A percentile compares a stretch with the other conserved stretches of the same genome.
Evolutionary conservation across 2,329 filamentous ascomycete species (phyloP).

Genomic region (Microcyclosporella mali): DNA sequence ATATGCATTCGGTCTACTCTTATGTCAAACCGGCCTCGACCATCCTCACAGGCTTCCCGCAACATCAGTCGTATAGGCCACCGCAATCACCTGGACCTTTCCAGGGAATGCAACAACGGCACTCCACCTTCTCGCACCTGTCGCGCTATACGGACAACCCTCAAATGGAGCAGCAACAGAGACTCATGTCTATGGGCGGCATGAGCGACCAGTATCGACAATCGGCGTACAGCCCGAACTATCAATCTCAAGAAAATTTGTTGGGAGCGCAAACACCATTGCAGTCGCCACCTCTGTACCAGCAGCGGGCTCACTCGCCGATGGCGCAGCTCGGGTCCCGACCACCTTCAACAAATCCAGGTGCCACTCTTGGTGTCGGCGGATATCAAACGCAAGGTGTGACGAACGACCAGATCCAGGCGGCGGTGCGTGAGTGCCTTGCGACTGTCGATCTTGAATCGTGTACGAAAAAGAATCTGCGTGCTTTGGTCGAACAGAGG

Average conservation of each 20-base stretch:
- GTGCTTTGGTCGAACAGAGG: constrained; percentile 83
- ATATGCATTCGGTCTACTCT: constrained; percentile 94
- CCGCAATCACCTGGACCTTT: constrained; percentile 74
- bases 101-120: constrained; percentile 55
- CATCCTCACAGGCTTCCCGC: constrained; percentile 74
- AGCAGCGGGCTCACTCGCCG: constrained; percentile 21
- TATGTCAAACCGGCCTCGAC: constrained; percentile 82
- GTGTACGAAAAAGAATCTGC: constrained; percentile 90
- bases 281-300: constrained; percentile 26
- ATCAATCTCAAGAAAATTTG: constrained; percentile 30
- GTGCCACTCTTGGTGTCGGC: constrained; percentile 37
- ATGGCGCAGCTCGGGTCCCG: constrained; percentile 18
- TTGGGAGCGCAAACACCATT: constrained; percentile 24
- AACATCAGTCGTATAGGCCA: constrained; percentile 50
- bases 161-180: constrained; percentile 40
- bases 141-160: constrained; percentile 55
- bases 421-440: constrained; percentile 77
- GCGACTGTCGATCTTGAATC: constrained; percentile 87
- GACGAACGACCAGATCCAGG: constrained; percentile 72
- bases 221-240: constrained; percentile 36
- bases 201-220: constrained; percentile 41
- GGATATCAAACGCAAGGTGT: constrained; percentile 61
- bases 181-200: constrained; percentile 56
- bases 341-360: constrained; percentile 23
- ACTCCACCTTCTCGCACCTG: constrained; percentile 59